These are phyloP conservation scores for Harringtonia lauricola DNA, from an alignment of 2,329 filamentous ascomycete genomes.

Conservation along the genomic window DNA sequence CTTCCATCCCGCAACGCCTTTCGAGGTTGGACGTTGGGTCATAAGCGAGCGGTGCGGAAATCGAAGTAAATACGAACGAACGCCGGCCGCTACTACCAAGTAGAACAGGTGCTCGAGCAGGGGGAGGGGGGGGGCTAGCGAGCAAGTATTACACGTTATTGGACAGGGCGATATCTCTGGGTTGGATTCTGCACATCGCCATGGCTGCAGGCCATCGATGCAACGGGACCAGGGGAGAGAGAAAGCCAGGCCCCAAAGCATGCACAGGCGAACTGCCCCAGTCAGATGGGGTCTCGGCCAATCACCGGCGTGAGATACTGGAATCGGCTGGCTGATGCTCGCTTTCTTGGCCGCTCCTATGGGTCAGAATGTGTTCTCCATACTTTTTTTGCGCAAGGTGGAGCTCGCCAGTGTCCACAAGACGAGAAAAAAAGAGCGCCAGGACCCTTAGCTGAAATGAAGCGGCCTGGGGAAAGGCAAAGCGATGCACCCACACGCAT, in stretches of 20 bases:
- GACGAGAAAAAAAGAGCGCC: background rate
- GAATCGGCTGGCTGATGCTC: background rate
- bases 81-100: too few relatives aligned
- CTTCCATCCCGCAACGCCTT: too few relatives aligned
- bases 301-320: background rate
- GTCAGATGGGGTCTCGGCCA: too few relatives aligned
- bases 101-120: too few relatives aligned
- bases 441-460: constrained; percentile 14
- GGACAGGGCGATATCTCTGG: background rate
- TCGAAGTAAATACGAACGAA: too few relatives aligned
- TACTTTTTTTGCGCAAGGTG: background rate
- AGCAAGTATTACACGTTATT: background rate
- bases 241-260: too few relatives aligned
- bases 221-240: too few relatives aligned
- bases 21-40: too few relatives aligned
- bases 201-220: too few relatives aligned
- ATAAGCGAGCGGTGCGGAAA: too few relatives aligned
- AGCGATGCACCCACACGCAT: background rate
- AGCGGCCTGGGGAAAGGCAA: background rate
- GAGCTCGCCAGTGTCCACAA: background rate
- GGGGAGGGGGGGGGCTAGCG: too few relatives aligned
- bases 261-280: too few relatives aligned
- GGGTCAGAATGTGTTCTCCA: background rate
- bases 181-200: background rate
- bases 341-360: background rate